Evolutionary conservation across 164 flowering plant genomes (phyloP).

Genomic region (Berberis thunbergii): DNA sequence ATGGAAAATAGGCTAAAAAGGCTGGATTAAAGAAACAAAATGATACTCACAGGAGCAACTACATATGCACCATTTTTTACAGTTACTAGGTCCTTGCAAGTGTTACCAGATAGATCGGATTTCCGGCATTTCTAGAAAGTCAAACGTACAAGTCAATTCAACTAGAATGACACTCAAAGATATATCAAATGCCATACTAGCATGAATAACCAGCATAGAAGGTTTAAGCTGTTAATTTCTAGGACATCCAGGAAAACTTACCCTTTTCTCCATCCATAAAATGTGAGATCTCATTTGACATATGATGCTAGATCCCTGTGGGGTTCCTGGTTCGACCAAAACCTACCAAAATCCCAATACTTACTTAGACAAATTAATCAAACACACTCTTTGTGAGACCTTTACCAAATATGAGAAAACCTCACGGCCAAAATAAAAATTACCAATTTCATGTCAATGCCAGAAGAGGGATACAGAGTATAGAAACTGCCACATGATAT

Average conservation of each 20-base stretch:
- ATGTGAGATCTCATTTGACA: not conserved
- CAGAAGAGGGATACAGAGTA: too few species aligned
- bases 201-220: too few species aligned
- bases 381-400: too few species aligned
- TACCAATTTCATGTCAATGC: too few species aligned
- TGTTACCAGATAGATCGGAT: conserved; percentile 16
- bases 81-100: conserved; percentile 35
- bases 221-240: too few species aligned
- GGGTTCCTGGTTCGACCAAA: not conserved
- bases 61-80: conserved; percentile 60
- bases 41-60: conserved; percentile 91
- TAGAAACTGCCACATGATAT: too few species aligned
- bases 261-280: not conserved
- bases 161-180: too few species aligned
- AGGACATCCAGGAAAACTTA: not conserved
- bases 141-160: not conserved
- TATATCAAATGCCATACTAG: too few species aligned
- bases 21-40: not conserved
- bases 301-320: not conserved
- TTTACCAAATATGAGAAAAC: too few species aligned
- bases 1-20: not conserved
- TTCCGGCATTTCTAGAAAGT: conserved; percentile 60
- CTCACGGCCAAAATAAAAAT: too few species aligned
- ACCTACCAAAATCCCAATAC: not conserved
- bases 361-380: too few species aligned